A percentile compares a stretch with the other conserved stretches of the same genome.
These are phyloP conservation scores for Domatiomyces globalis DNA, from an alignment of 2,329 filamentous ascomycete genomes.

Conservation along the genomic window DNA sequence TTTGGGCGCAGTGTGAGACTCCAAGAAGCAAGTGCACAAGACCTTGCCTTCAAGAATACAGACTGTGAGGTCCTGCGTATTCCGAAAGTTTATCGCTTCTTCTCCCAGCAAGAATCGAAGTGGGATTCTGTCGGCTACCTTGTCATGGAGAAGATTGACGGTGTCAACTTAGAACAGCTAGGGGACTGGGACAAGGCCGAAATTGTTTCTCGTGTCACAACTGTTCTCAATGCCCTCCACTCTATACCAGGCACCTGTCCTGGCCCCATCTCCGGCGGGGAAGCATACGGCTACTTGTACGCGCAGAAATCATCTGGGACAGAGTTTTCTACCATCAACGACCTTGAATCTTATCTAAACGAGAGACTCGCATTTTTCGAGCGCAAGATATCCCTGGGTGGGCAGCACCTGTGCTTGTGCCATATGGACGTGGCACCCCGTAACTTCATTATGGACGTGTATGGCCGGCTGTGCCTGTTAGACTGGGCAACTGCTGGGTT, in stretches of 20 bases:
- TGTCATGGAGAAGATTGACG: slow-evolving; percentile 5
- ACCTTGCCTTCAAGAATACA: slow-evolving; percentile 1
- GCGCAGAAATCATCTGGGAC: not conserved
- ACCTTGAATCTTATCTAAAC: not conserved
- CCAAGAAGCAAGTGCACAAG: slow-evolving; percentile 5
- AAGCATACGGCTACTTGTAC: slow-evolving; percentile 1
- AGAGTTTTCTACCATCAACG: not conserved
- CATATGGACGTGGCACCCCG: slow-evolving; percentile 13
- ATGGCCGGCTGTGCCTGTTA: slow-evolving; percentile 17
- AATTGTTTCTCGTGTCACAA: not conserved
- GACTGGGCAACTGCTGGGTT: slow-evolving; percentile 19
- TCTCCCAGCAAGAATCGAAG: not conserved
- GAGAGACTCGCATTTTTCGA: not conserved
- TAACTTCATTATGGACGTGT: slow-evolving; percentile 14
- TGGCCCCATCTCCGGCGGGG: not conserved
- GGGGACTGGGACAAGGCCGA: not conserved
- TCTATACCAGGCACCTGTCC: no score
- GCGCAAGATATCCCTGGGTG: not conserved
- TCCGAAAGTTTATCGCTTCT: slow-evolving; percentile 1
- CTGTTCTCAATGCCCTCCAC: slow-evolving; percentile 1
- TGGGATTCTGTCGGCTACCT: slow-evolving; percentile 1
- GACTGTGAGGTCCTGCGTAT: slow-evolving; percentile 1
- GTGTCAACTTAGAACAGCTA: not conserved
- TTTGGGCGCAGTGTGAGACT: slow-evolving; percentile 5
- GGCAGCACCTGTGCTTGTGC: slow-evolving; percentile 1